These are phyloP conservation scores for Tirmania nivea DNA, from an alignment of 495 filamentous ascomycete genomes.

Conservation along the genomic window DNA sequence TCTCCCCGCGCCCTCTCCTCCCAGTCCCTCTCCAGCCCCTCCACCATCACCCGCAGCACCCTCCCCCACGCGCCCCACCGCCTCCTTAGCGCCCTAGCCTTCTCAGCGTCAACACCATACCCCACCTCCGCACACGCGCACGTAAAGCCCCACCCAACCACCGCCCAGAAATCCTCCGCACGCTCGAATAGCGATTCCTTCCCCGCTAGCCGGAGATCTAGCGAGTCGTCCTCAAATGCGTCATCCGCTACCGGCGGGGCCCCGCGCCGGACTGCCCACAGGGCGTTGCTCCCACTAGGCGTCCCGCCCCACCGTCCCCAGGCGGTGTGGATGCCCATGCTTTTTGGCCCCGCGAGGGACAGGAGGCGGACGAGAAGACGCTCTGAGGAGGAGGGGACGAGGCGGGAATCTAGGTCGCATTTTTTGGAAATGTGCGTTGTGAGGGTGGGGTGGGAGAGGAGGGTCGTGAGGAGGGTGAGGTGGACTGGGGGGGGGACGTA, in stretches of 20 bases:
- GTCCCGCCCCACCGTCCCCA: constrained; percentile 6
- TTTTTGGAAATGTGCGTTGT: constrained; percentile 14
- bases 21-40: constrained; percentile 58
- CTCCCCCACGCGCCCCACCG: constrained; percentile 41
- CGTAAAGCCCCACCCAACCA: constrained; percentile 82
- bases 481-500: constrained; percentile 14
- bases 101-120: constrained; percentile 15
- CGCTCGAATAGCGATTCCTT: constrained; percentile 46
- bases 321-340: constrained; percentile 8
- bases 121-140: constrained; percentile 49
- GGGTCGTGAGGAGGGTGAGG: constrained; percentile 14
- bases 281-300: neutral
- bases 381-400: constrained; percentile 23
- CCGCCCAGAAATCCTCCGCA: constrained; percentile 71
- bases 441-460: constrained; percentile 15
- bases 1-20: constrained; percentile 27
- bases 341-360: constrained; percentile 27
- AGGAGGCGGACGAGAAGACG: constrained; percentile 38
- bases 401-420: constrained; percentile 2
- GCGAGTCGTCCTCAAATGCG: constrained; percentile 21
- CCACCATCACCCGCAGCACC: constrained; percentile 64
- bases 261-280: neutral
- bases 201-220: constrained; percentile 34
- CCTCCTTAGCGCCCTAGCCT: neutral
- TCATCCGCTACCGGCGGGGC: constrained; percentile 1